Evolutionary conservation across 306 rosid species (phyloP).

Genomic region (Luffa aegyptiaca): DNA sequence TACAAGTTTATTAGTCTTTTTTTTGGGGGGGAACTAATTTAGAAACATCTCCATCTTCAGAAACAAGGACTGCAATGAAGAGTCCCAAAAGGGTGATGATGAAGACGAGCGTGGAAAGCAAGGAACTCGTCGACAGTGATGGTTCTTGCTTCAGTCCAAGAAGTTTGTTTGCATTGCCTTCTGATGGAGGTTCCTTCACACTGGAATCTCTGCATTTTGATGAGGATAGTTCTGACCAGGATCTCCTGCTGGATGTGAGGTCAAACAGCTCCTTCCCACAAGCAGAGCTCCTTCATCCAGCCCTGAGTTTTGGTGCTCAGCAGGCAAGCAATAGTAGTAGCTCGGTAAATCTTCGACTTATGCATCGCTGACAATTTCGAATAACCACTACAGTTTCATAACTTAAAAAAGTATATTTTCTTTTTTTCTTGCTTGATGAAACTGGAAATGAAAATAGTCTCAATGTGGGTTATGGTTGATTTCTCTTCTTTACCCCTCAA

Average conservation of each 20-base stretch:
- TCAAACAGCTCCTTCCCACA: constrained; percentile 72
- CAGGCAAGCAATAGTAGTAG: constrained; percentile 80
- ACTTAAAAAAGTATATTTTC: constrained; percentile 1
- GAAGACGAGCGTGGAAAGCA: constrained; percentile 44
- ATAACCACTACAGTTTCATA: constrained; percentile 11
- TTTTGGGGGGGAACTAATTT: neutral
- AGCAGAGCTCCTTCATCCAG: constrained; percentile 77
- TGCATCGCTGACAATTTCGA: constrained; percentile 29
- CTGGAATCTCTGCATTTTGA: constrained; percentile 57
- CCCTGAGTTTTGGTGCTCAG: constrained; percentile 42
- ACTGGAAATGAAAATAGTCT: constrained; percentile 17
- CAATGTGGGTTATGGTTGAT: constrained; percentile 57
- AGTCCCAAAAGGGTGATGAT: constrained; percentile 57
- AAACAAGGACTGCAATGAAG: constrained; percentile 55
- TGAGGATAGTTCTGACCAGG: constrained; percentile 70
- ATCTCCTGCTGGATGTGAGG: constrained; percentile 74
- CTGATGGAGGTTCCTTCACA: constrained; percentile 62
- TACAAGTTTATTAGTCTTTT: neutral
- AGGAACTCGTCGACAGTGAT: constrained; percentile 47
- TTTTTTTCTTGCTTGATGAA: constrained; percentile 28
- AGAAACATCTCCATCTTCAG: constrained; percentile 35
- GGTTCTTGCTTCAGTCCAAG: constrained; percentile 70
- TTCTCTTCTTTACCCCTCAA: constrained; percentile 28
- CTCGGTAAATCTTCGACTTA: constrained; percentile 41
- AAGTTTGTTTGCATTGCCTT: constrained; percentile 71